These are phyloP conservation scores for Sarcodon aspratus DNA, from an alignment of 768 basidiomycete species.

Conservation along the genomic window DNA sequence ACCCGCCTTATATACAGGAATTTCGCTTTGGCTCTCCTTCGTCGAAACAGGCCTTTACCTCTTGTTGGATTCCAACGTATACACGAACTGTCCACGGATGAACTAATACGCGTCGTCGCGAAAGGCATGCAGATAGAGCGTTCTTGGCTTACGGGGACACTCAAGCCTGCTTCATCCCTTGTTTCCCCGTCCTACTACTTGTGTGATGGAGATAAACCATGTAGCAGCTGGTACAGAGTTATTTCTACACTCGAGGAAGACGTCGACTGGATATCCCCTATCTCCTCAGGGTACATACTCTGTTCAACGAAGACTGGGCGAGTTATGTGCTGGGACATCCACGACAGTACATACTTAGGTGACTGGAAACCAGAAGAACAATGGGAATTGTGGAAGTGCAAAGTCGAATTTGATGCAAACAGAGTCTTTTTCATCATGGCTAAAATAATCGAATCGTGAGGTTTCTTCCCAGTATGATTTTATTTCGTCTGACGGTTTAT, in stretches of 20 bases:
- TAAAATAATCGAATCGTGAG: conserved; percentile 27
- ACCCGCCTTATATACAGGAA: conserved; percentile 61
- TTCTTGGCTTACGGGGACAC: conserved; percentile 50
- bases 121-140: conserved; percentile 49
- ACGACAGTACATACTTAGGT: conserved; percentile 45
- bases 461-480: too few species aligned
- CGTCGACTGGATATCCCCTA: conserved; percentile 69
- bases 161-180: conserved; percentile 32
- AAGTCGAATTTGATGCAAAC: conserved; percentile 63
- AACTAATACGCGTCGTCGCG: conserved; percentile 52
- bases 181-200: conserved; percentile 27
- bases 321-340: conserved; percentile 70
- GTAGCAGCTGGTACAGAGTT: conserved; percentile 47
- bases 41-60: conserved; percentile 57
- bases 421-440: conserved; percentile 73
- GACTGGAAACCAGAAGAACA: conserved; percentile 53
- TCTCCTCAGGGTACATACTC: conserved; percentile 66
- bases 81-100: conserved; percentile 49
- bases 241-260: conserved; percentile 56
- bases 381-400: conserved; percentile 73
- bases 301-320: conserved; percentile 69
- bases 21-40: conserved; percentile 49
- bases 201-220: conserved; percentile 12
- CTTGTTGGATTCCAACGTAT: conserved; percentile 60
- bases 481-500: too few species aligned